Conservation (phyloP, 169 alveolate species). For the Plasmodium vivax region DNA sequence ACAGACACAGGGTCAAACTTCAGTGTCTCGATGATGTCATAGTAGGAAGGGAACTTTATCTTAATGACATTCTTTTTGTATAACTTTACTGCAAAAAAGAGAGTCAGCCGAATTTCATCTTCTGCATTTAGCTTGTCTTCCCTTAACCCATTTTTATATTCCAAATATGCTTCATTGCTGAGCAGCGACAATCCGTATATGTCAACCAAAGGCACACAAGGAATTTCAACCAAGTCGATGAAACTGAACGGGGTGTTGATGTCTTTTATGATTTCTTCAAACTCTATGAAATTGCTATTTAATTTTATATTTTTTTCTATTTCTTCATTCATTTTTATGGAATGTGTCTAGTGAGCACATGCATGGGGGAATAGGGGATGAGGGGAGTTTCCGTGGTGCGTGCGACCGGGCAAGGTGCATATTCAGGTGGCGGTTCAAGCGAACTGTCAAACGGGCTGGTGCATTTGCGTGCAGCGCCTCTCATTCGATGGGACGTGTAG, state of each 20-base stretch:
- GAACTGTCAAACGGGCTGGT: neutral
- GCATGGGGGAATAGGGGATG: neutral
- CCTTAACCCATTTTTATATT: conserved; percentile 67
- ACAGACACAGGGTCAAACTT: conserved; percentile 74
- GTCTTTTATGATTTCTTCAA: conserved; percentile 75
- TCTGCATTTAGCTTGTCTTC: conserved; percentile 65
- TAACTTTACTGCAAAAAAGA: conserved; percentile 72
- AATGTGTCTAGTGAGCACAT: neutral
- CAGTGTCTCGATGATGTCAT: conserved; percentile 68
- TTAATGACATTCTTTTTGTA: conserved; percentile 66
- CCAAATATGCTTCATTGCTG: conserved; percentile 72
- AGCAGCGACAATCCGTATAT: conserved; percentile 64
- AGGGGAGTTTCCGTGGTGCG: neutral
- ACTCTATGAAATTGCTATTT: conserved; percentile 61
- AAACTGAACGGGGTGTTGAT: conserved; percentile 65
- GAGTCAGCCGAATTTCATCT: conserved; percentile 55
- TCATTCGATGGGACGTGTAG: neutral
- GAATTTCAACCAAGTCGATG: conserved; percentile 69
- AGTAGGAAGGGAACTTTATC: conserved; percentile 68
- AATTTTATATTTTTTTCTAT: conserved; percentile 42
- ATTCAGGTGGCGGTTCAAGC: neutral
- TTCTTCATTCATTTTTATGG: conserved; percentile 58
- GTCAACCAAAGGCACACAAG: conserved; percentile 68
- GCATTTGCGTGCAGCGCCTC: neutral
- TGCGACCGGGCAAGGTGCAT: neutral